Percentiles rank a stretch among this genome's conserved stretches.
These are phyloP conservation scores for Aspergillus arachidicola DNA, from an alignment of 2,329 filamentous ascomycete species.

Conservation along the genomic window DNA sequence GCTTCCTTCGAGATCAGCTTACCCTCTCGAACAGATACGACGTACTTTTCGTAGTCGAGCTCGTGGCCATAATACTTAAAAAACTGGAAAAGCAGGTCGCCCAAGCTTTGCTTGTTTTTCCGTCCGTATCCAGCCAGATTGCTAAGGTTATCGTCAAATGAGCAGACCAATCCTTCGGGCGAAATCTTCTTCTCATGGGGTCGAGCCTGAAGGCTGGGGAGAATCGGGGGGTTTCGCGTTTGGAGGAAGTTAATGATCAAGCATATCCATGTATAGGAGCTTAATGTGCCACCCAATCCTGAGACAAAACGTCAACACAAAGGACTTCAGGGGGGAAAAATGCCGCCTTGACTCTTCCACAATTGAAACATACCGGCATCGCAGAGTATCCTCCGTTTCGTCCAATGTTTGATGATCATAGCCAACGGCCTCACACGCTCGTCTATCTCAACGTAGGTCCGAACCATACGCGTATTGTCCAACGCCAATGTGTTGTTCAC, in stretches of 20 bases:
- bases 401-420: conserved; percentile 99
- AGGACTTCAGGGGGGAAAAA: background rate
- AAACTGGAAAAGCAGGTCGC: conserved; percentile 89
- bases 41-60: conserved; percentile 82
- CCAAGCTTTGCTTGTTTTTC: conserved; percentile 79
- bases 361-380: conserved; percentile 75
- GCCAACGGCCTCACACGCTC: conserved; percentile 86
- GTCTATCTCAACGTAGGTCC: conserved; percentile 93
- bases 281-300: conserved; percentile 92
- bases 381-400: conserved; percentile 86
- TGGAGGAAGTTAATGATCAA: conserved; percentile 97
- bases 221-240: conserved; percentile 76
- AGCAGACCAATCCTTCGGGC: conserved; percentile 67
- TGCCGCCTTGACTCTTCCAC: background rate
- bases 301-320: conserved; percentile 23
- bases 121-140: conserved; percentile 73
- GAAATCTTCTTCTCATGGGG: conserved; percentile 63
- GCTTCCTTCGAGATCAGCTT: conserved; percentile 76
- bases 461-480: conserved; percentile 97
- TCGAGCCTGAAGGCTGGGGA: conserved; percentile 81
- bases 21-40: conserved; percentile 82
- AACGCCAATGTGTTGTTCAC: conserved; percentile 95
- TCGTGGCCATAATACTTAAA: conserved; percentile 95
- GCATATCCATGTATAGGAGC: conserved; percentile 99
- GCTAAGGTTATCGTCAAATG: conserved; percentile 85